Evolutionary conservation across 139 green algal species (phyloP).

Genomic region (Microglena sp.): DNA sequence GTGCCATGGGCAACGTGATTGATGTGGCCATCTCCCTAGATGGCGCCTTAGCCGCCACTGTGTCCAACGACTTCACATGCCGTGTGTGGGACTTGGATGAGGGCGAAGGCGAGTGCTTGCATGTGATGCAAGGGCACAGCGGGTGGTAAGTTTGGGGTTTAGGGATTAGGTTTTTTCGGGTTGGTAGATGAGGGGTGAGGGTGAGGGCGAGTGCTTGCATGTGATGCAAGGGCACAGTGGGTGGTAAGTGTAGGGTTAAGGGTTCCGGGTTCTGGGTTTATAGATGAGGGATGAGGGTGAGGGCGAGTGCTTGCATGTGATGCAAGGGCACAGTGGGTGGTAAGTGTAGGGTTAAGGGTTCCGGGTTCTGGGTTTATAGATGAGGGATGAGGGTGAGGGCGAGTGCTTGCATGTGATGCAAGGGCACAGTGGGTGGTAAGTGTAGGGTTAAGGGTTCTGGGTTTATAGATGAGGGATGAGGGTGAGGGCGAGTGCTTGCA

Average conservation of each 20-base stretch:
- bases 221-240: too few relatives aligned
- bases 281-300: conserved; percentile 21
- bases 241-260: too few relatives aligned
- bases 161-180: not conserved
- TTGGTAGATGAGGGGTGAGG: not conserved
- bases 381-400: not conserved
- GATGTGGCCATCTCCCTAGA: conserved; percentile 23
- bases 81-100: conserved; percentile 33
- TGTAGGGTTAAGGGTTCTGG: too few relatives aligned
- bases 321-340: conserved; percentile 59
- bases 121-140: conserved; percentile 52
- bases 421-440: not conserved
- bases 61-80: conserved; percentile 17
- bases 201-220: not conserved
- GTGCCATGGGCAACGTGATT: not conserved
- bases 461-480: too few relatives aligned
- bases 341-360: too few relatives aligned
- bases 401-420: not conserved
- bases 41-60: conserved; percentile 19
- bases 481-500: conserved; percentile 26
- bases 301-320: conserved; percentile 24
- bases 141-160: conserved; percentile 35
- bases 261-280: too few relatives aligned
- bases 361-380: too few relatives aligned
- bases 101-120: conserved; percentile 26